Evolutionary conservation across 2,329 filamentous ascomycete species (phyloP).

Genomic region (Xylariaceae sp.): DNA sequence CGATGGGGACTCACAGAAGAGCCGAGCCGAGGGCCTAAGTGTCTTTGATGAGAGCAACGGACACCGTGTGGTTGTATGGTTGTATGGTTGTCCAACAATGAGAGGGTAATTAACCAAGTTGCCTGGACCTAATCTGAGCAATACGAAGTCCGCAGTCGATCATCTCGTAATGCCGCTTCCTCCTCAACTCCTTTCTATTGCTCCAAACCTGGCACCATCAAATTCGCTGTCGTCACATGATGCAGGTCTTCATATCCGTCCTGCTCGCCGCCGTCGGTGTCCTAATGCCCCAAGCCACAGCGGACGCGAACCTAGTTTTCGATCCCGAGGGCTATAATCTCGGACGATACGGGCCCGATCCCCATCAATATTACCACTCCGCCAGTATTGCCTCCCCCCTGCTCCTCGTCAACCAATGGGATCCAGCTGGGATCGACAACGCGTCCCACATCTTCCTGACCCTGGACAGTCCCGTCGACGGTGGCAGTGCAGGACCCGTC

Average conservation of each 20-base stretch:
- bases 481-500: conserved; percentile 30
- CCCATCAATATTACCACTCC: conserved; percentile 33
- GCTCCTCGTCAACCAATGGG: conserved; percentile 32
- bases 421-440: conserved; percentile 25
- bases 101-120: too few species aligned
- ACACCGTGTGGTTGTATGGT: background rate
- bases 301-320: conserved; percentile 26
- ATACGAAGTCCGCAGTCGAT: background rate
- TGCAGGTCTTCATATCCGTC: conserved; percentile 31
- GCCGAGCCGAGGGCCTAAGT: background rate
- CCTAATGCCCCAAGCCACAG: conserved; percentile 6
- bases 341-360: conserved; percentile 26
- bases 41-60: background rate
- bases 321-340: conserved; percentile 28
- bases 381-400: conserved; percentile 32
- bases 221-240: background rate
- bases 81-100: too few species aligned
- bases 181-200: background rate
- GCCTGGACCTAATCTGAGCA: too few species aligned
- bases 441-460: conserved; percentile 33
- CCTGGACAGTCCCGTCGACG: conserved; percentile 17
- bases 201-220: background rate
- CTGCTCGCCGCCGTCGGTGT: conserved; percentile 35
- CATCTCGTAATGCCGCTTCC: background rate
- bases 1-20: background rate